Evolutionary conservation across 1,284 basidiomycete genomes (phyloP).

Genomic region (Cryptococcus sp.): DNA sequence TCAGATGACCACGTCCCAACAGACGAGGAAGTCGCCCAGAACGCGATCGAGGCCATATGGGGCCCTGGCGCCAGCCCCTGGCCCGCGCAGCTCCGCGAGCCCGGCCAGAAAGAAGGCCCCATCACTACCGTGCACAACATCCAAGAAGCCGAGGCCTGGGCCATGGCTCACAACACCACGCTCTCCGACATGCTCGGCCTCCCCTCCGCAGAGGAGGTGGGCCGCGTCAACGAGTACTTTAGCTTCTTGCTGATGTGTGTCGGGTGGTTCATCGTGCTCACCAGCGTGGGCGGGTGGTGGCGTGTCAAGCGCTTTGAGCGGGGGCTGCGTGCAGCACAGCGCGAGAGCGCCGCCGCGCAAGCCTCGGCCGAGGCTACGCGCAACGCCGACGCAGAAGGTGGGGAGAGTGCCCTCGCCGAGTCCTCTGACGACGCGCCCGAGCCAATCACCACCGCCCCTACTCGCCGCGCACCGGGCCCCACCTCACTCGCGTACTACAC

Average conservation of each 20-base stretch:
- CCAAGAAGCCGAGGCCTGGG: conserved; percentile 50
- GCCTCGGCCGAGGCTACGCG: conserved; percentile 27
- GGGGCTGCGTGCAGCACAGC: conserved; percentile 34
- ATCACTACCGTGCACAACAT: conserved; percentile 41
- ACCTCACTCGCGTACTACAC: conserved; percentile 37
- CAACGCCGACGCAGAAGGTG: conserved; percentile 10
- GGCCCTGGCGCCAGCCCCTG: conserved; percentile 30
- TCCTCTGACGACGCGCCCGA: conserved; percentile 5
- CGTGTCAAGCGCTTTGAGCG: conserved; percentile 66
- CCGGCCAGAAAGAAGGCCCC: conserved; percentile 17
- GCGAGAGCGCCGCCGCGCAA: conserved; percentile 41
- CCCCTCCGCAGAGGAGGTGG: conserved; percentile 45
- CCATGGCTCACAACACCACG: conserved; percentile 41
- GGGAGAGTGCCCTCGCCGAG: conserved; percentile 12
- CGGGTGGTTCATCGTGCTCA: conserved; percentile 86
- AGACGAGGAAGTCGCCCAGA: conserved; percentile 36
- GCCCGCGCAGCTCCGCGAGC: conserved; percentile 25
- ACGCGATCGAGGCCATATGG: conserved; percentile 43
- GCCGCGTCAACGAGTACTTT: conserved; percentile 68
- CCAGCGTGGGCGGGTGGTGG: conserved; percentile 74
- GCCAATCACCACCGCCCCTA: conserved; percentile 8
- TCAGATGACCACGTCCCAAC: conserved; percentile 12
- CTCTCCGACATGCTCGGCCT: conserved; percentile 35
- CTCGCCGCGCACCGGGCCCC: conserved; percentile 18
- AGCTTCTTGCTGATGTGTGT: conserved; percentile 86